Evolutionary conservation across 179 eudicot species (phyloP).

Genomic region (Pouteria campechiana): DNA sequence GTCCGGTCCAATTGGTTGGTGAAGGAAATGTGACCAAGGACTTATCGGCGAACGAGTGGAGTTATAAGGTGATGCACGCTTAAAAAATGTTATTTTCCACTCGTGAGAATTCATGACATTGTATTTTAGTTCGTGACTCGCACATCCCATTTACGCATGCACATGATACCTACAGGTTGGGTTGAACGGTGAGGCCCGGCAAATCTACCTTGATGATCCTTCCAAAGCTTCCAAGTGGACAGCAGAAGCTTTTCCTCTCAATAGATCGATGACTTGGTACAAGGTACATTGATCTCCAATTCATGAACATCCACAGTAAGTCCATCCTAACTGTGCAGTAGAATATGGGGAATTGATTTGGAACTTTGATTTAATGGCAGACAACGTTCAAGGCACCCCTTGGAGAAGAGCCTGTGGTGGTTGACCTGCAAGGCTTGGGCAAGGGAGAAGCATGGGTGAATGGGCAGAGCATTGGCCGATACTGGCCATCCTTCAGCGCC

Average conservation of each 20-base stretch:
- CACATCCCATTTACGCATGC: too few relatives aligned
- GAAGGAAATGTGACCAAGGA: constrained; percentile 32
- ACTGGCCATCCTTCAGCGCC: constrained; percentile 63
- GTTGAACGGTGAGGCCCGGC: constrained; percentile 60
- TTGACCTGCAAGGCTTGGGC: constrained; percentile 22
- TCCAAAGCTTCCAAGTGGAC: constrained; percentile 47
- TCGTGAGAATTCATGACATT: too few relatives aligned
- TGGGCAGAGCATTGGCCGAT: constrained; percentile 21
- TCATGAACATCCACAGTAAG: not conserved
- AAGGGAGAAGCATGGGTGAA: constrained; percentile 27
- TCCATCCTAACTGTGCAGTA: not conserved
- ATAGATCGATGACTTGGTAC: constrained; percentile 89
- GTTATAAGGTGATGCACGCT: constrained; percentile 25
- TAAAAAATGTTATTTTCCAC: too few relatives aligned
- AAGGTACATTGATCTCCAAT: constrained; percentile 46
- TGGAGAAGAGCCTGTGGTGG: constrained; percentile 19
- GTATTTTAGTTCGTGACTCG: too few relatives aligned
- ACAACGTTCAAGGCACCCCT: constrained; percentile 17
- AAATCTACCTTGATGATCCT: constrained; percentile 41
- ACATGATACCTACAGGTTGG: too few relatives aligned
- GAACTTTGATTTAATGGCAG: not conserved
- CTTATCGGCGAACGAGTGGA: constrained; percentile 39
- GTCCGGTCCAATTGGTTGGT: constrained; percentile 24
- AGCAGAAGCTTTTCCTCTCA: constrained; percentile 41
- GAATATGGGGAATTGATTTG: not conserved